Percentiles rank a stretch among this genome's conserved stretches.
Evolutionary conservation across 257 asterid species (phyloP).

Genomic region (Eustoma russellianum): DNA sequence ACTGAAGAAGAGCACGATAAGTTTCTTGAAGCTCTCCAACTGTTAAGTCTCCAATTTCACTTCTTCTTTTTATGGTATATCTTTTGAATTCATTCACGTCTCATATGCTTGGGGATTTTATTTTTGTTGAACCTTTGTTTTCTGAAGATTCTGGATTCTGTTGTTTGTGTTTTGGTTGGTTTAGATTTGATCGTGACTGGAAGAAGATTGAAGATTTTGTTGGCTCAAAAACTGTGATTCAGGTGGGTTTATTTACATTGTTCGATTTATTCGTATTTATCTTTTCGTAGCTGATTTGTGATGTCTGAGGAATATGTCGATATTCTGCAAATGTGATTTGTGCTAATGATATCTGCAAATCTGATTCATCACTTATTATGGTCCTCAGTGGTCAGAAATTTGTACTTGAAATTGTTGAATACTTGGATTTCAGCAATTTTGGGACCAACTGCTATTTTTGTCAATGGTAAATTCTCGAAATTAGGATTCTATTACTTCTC

Average conservation of each 20-base stretch:
- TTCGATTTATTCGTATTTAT: neutral
- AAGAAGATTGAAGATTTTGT: conserved; percentile 92
- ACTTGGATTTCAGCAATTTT: too few species aligned
- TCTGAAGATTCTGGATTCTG: conserved; percentile 18
- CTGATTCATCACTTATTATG: too few species aligned
- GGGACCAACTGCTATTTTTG: too few species aligned
- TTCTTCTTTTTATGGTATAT: neutral
- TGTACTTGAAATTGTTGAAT: too few species aligned
- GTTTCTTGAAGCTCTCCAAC: conserved; percentile 86
- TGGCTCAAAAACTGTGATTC: conserved; percentile 92
- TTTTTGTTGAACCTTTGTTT: conserved; percentile 1
- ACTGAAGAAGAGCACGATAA: conserved; percentile 88
- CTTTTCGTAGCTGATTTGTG: conserved; percentile 3
- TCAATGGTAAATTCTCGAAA: too few species aligned
- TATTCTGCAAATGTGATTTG: too few species aligned
- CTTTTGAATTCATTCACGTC: neutral
- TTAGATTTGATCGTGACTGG: conserved; percentile 98
- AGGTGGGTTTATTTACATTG: conserved; percentile 35
- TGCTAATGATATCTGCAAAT: neutral
- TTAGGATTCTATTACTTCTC: too few species aligned
- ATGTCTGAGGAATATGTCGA: neutral
- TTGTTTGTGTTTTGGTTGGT: conserved; percentile 6
- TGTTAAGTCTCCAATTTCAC: conserved; percentile 26
- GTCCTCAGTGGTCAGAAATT: too few species aligned
- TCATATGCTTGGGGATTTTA: neutral